phyloP scores from a whole-genome alignment of 768 basidiomycete genomes.

The Leucocoprinus leucothites region DNA sequence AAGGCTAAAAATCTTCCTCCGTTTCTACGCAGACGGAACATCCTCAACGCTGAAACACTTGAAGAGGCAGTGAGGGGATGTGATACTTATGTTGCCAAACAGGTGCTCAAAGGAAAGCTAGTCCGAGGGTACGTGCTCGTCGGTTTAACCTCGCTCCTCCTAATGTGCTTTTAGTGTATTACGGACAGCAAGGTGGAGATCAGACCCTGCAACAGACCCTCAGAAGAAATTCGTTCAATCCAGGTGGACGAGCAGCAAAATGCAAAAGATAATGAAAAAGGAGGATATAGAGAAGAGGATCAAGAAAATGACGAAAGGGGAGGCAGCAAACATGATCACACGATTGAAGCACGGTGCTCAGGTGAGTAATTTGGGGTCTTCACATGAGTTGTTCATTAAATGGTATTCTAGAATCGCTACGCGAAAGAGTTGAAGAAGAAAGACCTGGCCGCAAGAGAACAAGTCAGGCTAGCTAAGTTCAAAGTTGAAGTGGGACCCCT shows the following conservation, averaged over 20 bases:
- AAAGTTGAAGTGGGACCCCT: constrained; percentile 62
- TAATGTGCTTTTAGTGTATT: constrained; percentile 43
- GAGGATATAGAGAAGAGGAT: constrained; percentile 29
- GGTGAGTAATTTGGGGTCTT: constrained; percentile 31
- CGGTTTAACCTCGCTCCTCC: neutral
- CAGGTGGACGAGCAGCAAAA: constrained; percentile 37
- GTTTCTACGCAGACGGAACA: constrained; percentile 6
- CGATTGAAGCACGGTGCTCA: constrained; percentile 75
- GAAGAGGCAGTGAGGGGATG: constrained; percentile 61
- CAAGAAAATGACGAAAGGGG: constrained; percentile 63
- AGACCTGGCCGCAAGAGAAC: constrained; percentile 36
- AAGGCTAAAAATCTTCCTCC: neutral
- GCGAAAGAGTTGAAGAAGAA: constrained; percentile 49
- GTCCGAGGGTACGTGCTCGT: constrained; percentile 41
- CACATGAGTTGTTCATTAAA: neutral
- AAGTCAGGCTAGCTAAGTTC: constrained; percentile 45
- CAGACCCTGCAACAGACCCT: constrained; percentile 51
- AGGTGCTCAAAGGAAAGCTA: constrained; percentile 49
- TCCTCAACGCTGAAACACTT: constrained; percentile 29
- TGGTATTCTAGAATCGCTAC: constrained; percentile 44
- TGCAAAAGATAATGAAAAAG: constrained; percentile 17
- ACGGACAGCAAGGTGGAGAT: constrained; percentile 67
- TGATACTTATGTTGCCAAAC: constrained; percentile 61
- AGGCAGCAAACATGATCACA: constrained; percentile 76
- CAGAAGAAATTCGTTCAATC: constrained; percentile 59